Base-by-base conservation (phyloP, 208 protist genomes). In the Angomonas ambiguus region DNA sequence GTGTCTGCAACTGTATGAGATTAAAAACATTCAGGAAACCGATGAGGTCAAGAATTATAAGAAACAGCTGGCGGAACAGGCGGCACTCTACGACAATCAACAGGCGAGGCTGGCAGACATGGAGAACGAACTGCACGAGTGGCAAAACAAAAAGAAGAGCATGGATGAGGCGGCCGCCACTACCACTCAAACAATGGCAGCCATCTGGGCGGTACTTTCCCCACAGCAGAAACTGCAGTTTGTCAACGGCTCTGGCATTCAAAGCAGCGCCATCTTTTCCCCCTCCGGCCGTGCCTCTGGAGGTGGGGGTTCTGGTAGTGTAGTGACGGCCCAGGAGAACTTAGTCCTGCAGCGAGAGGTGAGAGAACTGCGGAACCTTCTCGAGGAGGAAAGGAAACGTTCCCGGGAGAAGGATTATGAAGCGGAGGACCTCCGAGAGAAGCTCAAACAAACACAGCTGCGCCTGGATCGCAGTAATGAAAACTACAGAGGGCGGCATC, bases 151-250 rank as follows among this genome's bases (percentile, higher is more conserved):
- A 56, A 62, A 69, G 20, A 60, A 57, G 33, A 20, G 8, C 18
- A 49, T 82, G 59, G 45, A 73, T 25, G 58, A 67, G 22, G 73
- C 76, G 34, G 58, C 77, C 69, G 51, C 65, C 11, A 72, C 77
- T 55, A 67, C 74, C 41, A 69, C 75, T 51, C 68, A 71, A 31
- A 74, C 70, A 24, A 80, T 86, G 66, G 55, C 51, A 22, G 57
- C 67, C 28, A 57, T 86, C 20, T 86, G 80, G 80, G 16, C 67
- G 2, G 42, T 82, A 4, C 62, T 80, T 10, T 78, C 76, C 56
- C 80, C 76, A 18, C 73, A 82, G 31, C 76, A 86, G 70, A 82
- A 82, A 65, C 67, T 69, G 32, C 72, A 77, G 13, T 80, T 82
- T 51, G 67, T 42, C n/a, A 53, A 64, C 48, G 34, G 51, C 58